These are phyloP conservation scores for Gaertneriomyces sp. DNA, from an alignment of 192 early-diverging fungal species.

Conservation along the genomic window DNA sequence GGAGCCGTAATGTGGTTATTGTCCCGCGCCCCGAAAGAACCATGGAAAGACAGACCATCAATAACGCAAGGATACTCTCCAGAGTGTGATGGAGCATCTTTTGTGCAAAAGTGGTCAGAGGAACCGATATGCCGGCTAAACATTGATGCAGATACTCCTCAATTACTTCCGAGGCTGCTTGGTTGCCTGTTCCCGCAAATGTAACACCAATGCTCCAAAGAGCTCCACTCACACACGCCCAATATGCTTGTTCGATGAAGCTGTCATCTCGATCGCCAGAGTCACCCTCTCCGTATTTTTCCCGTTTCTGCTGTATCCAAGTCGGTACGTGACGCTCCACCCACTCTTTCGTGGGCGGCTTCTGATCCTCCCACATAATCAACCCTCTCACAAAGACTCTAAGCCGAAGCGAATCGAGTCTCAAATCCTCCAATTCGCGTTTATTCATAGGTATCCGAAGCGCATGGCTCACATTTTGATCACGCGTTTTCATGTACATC, in stretches of 20 bases:
- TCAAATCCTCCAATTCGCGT: slow-evolving; percentile 61
- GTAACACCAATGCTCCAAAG: slow-evolving; percentile 66
- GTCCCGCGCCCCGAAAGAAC: slow-evolving; percentile 83
- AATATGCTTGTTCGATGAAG: slow-evolving; percentile 57
- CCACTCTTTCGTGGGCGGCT: slow-evolving; percentile 65
- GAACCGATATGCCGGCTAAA: neutral
- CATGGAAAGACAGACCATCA: slow-evolving; percentile 57
- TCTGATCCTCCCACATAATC: slow-evolving; percentile 66
- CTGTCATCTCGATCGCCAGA: slow-evolving; percentile 22
- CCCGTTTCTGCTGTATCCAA: slow-evolving; percentile 41
- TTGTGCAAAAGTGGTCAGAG: slow-evolving; percentile 50
- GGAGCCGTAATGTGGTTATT: slow-evolving; percentile 52
- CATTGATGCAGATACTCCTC: slow-evolving; percentile 48
- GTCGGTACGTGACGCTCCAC: slow-evolving; percentile 57
- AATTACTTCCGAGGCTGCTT: slow-evolving; percentile 46
- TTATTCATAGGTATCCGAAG: slow-evolving; percentile 58
- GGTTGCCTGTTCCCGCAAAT: slow-evolving; percentile 56
- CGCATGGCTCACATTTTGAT: slow-evolving; percentile 58
- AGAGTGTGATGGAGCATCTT: slow-evolving; percentile 63
- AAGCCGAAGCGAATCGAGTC: slow-evolving; percentile 70
- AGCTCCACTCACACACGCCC: slow-evolving; percentile 62
- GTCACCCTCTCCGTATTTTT: slow-evolving; percentile 1
- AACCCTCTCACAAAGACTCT: slow-evolving; percentile 65
- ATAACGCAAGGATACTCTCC: slow-evolving; percentile 65
- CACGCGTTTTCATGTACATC: slow-evolving; percentile 78